These are phyloP conservation scores for Trichosporon inkin DNA, from an alignment of 1,284 basidiomycete genomes.

Conservation along the genomic window DNA sequence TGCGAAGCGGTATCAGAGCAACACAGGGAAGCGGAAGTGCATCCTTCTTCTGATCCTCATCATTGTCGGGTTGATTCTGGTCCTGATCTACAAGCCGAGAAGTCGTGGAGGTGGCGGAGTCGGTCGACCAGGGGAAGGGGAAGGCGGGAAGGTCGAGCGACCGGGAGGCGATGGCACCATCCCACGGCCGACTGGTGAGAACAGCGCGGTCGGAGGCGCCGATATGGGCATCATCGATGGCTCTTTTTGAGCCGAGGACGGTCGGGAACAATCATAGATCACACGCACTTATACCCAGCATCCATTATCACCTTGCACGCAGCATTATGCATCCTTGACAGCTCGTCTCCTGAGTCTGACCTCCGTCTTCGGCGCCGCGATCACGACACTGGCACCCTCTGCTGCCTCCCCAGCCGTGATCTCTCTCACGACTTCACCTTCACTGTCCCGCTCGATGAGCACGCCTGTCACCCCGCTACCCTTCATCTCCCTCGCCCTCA, in stretches of 20 bases:
- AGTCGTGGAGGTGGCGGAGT: neutral
- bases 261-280: neutral
- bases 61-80: constrained; percentile 68
- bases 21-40: constrained; percentile 83
- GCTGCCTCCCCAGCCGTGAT: neutral
- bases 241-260: neutral
- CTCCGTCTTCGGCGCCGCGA: neutral
- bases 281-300: constrained; percentile 8
- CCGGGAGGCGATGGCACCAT: neutral
- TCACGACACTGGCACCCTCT: neutral
- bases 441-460: constrained; percentile 5
- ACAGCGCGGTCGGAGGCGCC: neutral
- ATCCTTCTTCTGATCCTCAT: constrained; percentile 87
- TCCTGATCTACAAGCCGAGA: constrained; percentile 51
- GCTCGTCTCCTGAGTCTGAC: neutral
- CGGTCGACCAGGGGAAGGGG: neutral
- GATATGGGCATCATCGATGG: constrained; percentile 8
- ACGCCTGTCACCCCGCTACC: constrained; percentile 8
- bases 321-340: neutral
- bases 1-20: constrained; percentile 87
- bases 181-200: neutral
- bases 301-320: constrained; percentile 1
- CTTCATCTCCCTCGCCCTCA: constrained; percentile 18
- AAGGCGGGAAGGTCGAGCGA: neutral
- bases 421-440: neutral